Conservation (phyloP, 2,329 filamentous ascomycete species). For the Aspergillus sojae region DNA sequence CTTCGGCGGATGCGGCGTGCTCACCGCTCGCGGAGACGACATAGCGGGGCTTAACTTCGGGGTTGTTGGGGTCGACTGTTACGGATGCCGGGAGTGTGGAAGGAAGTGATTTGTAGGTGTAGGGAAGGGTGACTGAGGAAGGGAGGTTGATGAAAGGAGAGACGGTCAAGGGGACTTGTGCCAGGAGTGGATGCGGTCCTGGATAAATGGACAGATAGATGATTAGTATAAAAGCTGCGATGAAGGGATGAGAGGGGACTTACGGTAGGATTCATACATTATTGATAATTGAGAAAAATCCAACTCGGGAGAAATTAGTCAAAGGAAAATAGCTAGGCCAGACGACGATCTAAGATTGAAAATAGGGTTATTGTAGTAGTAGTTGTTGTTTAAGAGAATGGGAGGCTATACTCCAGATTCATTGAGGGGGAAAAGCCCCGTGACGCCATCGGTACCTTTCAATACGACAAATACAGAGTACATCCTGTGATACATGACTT, state of each 20-base stretch:
- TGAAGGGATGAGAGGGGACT: constrained; percentile 20
- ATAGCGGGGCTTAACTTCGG: constrained; percentile 62
- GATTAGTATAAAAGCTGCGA: constrained; percentile 1
- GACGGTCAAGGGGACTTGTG: constrained; percentile 89
- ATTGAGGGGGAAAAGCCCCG: not conserved
- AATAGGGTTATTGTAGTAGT: not conserved
- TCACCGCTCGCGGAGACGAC: constrained; percentile 77
- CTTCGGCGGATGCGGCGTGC: constrained; percentile 81
- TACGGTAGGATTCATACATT: constrained; percentile 52
- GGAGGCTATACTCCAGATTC: not conserved
- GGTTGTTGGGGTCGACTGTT: constrained; percentile 53
- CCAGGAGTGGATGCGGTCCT: constrained; percentile 83
- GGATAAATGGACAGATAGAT: constrained; percentile 6
- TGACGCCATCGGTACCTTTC: not conserved
- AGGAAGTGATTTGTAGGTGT: constrained; percentile 90
- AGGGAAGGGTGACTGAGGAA: constrained; percentile 85
- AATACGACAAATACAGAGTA: not conserved
- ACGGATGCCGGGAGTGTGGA: constrained; percentile 79
- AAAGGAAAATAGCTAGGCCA: not conserved
- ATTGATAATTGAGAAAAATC: constrained; percentile 4
- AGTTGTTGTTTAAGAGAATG: not conserved
- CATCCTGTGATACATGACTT: no score
- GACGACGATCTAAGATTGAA: not conserved
- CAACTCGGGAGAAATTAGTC: not conserved
- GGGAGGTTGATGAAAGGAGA: constrained; percentile 93